Evolutionary conservation across 23 red algal genomes (phyloP).

Genomic region (Gracilariopsis chorda): DNA sequence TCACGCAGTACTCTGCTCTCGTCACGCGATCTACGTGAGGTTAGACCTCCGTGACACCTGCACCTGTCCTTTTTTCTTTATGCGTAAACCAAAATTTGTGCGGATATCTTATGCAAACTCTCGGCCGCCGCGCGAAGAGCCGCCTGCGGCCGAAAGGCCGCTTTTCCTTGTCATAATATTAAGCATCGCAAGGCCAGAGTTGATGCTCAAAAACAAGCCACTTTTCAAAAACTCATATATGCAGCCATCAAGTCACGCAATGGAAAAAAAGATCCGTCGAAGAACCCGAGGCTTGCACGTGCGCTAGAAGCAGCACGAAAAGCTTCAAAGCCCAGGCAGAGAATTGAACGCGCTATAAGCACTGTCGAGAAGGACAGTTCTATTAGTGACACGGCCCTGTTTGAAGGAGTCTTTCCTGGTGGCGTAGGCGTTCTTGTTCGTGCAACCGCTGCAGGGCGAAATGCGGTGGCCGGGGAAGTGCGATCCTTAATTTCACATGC

Average conservation of each 20-base stretch:
- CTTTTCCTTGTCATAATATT: too few species aligned
- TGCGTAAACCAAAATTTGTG: too few species aligned
- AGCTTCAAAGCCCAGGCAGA: slow-evolving; percentile 51
- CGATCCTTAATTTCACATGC: slow-evolving; percentile 24
- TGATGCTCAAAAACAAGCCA: slow-evolving; percentile 35
- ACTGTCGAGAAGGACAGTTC: neutral
- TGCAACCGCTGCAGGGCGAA: neutral
- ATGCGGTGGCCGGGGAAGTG: slow-evolving; percentile 41
- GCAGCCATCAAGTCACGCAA: slow-evolving; percentile 24
- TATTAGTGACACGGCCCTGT: neutral
- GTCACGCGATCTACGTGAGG: too few species aligned
- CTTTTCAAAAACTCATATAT: slow-evolving; percentile 51
- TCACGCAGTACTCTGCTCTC: too few species aligned
- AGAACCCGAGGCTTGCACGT: slow-evolving; percentile 50
- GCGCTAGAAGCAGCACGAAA: slow-evolving; percentile 53
- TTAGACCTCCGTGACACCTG: too few species aligned
- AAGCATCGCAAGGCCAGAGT: slow-evolving; percentile 62
- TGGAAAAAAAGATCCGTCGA: slow-evolving; percentile 28
- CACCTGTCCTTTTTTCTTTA: too few species aligned
- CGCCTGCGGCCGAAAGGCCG: too few species aligned
- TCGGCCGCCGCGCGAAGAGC: too few species aligned
- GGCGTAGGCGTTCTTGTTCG: slow-evolving; percentile 10
- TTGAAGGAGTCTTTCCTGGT: slow-evolving; percentile 25
- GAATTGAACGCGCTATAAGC: slow-evolving; percentile 30
- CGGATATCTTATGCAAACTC: too few species aligned